Conservation (phyloP, 345 rosid genomes). For the sweet orange (Citrus sinensis) region DNA sequence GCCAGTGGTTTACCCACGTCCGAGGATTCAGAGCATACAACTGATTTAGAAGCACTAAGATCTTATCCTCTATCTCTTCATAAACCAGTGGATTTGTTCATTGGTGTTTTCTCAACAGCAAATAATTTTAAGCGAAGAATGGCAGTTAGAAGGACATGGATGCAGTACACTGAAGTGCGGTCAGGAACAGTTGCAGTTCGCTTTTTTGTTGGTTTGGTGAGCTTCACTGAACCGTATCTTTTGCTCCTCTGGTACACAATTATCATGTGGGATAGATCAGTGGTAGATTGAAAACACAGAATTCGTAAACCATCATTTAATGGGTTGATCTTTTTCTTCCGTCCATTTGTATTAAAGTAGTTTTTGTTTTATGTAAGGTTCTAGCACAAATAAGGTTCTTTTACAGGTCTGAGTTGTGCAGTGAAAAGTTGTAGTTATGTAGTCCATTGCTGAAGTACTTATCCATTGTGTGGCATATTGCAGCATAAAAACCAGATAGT, state of each 20-base stretch:
- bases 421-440: not conserved
- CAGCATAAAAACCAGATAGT: constrained; percentile 95
- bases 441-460: constrained; percentile 14
- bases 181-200: constrained; percentile 84
- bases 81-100: constrained; percentile 64
- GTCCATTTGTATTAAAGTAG: not conserved
- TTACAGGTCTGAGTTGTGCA: not conserved
- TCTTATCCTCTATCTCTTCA: constrained; percentile 55
- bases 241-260: not conserved
- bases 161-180: constrained; percentile 80
- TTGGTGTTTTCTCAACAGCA: constrained; percentile 94
- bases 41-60: constrained; percentile 66
- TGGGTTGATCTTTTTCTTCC: constrained; percentile 2
- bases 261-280: not conserved
- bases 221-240: constrained; percentile 18
- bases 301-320: not conserved
- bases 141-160: constrained; percentile 99
- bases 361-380: not conserved
- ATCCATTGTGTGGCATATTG: constrained; percentile 26
- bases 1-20: constrained; percentile 94
- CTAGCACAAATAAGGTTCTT: not conserved
- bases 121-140: constrained; percentile 93
- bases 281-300: not conserved
- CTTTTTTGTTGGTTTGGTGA: constrained; percentile 97
- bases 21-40: constrained; percentile 74